phyloP scores from a whole-genome alignment of 116 monocot genomes.

The Cymodocea nodosa region DNA sequence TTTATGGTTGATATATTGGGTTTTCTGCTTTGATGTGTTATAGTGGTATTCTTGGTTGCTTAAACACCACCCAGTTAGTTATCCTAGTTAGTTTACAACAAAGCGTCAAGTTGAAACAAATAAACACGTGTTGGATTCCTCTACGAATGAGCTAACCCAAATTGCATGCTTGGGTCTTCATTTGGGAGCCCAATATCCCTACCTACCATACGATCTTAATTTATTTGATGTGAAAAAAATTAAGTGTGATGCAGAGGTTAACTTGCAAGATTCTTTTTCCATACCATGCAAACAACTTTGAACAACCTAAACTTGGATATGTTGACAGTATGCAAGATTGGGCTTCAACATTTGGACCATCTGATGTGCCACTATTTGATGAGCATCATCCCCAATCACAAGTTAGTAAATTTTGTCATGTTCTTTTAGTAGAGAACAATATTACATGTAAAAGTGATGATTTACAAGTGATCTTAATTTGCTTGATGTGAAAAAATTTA shows the following conservation, averaged over 20 bases:
- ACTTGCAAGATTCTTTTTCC: conserved; percentile 23
- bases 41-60: conserved; percentile 38
- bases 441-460: background rate
- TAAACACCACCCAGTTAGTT: conserved; percentile 23
- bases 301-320: conserved; percentile 20
- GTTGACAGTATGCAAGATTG: conserved; percentile 42
- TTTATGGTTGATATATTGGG: too few relatives aligned
- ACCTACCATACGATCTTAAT: conserved; percentile 28
- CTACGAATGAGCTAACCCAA: conserved; percentile 27
- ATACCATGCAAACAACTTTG: conserved; percentile 23
- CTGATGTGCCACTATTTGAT: conserved; percentile 19
- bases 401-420: conserved; percentile 6
- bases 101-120: conserved; percentile 23
- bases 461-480: conserved; percentile 22
- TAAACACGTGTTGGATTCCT: conserved; percentile 13
- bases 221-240: conserved; percentile 15
- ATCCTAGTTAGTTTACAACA: conserved; percentile 29
- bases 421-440: background rate
- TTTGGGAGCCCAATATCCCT: conserved; percentile 40
- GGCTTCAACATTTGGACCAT: conserved; percentile 42
- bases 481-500: background rate
- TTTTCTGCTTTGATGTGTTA: background rate
- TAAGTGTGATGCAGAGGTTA: conserved; percentile 13
- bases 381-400: conserved; percentile 21
- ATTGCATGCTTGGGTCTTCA: conserved; percentile 40